Base-by-base conservation (phyloP, 179 eudicot species). In the Spergularia azorica region DNA sequence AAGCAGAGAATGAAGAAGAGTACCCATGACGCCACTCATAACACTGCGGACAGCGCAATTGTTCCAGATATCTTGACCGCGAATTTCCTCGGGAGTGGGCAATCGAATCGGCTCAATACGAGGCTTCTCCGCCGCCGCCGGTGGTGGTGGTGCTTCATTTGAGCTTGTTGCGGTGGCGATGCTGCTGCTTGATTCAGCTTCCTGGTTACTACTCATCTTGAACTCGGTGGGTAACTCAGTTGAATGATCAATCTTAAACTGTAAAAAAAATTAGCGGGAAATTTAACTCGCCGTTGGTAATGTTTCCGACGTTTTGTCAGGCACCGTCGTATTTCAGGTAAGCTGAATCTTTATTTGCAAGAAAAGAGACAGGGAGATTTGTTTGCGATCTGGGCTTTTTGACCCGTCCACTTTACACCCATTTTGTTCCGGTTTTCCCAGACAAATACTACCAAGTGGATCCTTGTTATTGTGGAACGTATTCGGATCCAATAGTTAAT, bases 41-140 rank as follows among this genome's bases (percentile, higher is more conserved):
- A 93, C 90, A 63, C 98, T 90, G 20, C 97, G 97, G 51, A 95
- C 97, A 76, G 90, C 95, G 76, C 98, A 95, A 41, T 95, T 93
- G 76, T 95, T 93, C 98, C 97, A 95, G 14, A 95, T 90, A 74
- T 95, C 98, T 75, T 93, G 98, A 72, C 97, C 98, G 0, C 85
- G 87, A 6, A 95, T 82, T 77, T 95, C 97, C 75, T 95, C 98
- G 8, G 84, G 68, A 13, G 98, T 80, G 0, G 97, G 97, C 79
- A 91, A 52, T 39, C 84, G 86, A n/a, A 95, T 73, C 1, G 88
- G 92, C 84, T 91, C 86, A 17, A 87, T 67, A 38, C 66, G 74
- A 17, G 88, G 83, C 59, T 78, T 83, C 70, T 55, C 79, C 3
- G 72, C 72, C n/a, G 70, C 86, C 13, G 18, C 43, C 52, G 60